Evolutionary conservation across 164 flowering plant species (phyloP), one percentile per base, ranked within the genome.

Genomic region (Nymphaea thermarum): DNA sequence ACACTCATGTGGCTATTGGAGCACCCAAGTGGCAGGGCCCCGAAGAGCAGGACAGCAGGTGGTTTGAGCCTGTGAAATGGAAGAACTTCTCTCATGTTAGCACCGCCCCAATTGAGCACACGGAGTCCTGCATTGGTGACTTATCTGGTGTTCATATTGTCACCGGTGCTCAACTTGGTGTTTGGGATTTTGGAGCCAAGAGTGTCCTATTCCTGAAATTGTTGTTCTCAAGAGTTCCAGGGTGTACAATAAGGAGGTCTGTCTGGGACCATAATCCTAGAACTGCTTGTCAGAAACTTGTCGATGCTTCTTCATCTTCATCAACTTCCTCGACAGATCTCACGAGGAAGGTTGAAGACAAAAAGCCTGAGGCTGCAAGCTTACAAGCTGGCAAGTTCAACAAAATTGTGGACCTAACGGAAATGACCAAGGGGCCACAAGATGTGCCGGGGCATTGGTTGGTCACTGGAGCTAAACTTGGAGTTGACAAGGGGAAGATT

Each of bases 11-110:
- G 74, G 91, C 98, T 65, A 91, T 91, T n/a, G 98, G 98, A 57
- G 87, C 99, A 60, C 96, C 97, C 18, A 88, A 80, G 77, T 94
- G 96, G 99, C 86, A 88, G 71, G 99, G 99, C 17, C 95, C 96
- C 0, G 98, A 94, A 77, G 99, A 94, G 79, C 98, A 91, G 72
- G 99, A 94, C 67, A 94, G 96, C 81, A 84, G 99, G 43, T 94
- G 98, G 98, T 91, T 91, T 65, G 99, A 94, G 76, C 96, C 98
- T 0, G 88, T 94, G 72, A 91, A 91, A 80, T 91, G 98, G 99
- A 94, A 94, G 79, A 92, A 87, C 83, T 94, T 94, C 81, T 90
- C 98, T 57, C 96, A 94, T 73, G 96, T 94, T 11, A 91, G 99
- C 85, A 94, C 99, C 3, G 88, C 99, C 42, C 99, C 99, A 4